phyloP scores from a whole-genome alignment of 495 filamentous ascomycete species.

The Aspergillus campestris region DNA sequence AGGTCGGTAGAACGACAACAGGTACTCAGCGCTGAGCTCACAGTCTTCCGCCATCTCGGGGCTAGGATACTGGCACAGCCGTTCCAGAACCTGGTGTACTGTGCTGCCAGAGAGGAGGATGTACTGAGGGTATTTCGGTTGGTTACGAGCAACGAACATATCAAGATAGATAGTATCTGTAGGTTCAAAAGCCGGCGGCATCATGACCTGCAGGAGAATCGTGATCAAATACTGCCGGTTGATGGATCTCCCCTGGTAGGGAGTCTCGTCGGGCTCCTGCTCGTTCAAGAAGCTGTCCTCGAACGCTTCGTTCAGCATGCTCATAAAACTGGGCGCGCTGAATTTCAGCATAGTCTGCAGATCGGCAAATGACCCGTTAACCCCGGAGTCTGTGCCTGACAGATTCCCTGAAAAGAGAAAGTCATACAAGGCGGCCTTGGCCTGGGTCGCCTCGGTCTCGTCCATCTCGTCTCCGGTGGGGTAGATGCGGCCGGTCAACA shows the following conservation, averaged over 20 bases:
- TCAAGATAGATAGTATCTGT: conserved; percentile 88
- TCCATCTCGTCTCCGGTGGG: conserved; percentile 70
- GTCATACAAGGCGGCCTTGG: conserved; percentile 82
- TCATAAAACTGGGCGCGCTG: conserved; percentile 84
- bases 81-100: conserved; percentile 69
- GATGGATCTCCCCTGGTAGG: conserved; percentile 51
- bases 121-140: conserved; percentile 95
- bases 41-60: conserved; percentile 84
- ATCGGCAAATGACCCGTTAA: conserved; percentile 68
- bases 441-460: conserved; percentile 58
- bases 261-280: conserved; percentile 25
- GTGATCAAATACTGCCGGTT: conserved; percentile 87
- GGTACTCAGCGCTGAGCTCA: conserved; percentile 89
- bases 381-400: conserved; percentile 49
- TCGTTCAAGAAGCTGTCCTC: conserved; percentile 91
- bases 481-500: conserved; percentile 84
- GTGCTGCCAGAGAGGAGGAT: conserved; percentile 81
- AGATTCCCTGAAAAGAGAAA: conserved; percentile 78
- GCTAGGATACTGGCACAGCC: conserved; percentile 76
- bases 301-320: conserved; percentile 94
- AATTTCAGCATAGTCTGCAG: conserved; percentile 78
- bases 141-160: conserved; percentile 95
- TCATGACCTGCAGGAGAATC: conserved; percentile 85
- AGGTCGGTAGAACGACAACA: conserved; percentile 88
- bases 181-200: conserved; percentile 55